Conservation (phyloP, 768 basidiomycete species). For the Rubroboletus pulcherrimus region DNA sequence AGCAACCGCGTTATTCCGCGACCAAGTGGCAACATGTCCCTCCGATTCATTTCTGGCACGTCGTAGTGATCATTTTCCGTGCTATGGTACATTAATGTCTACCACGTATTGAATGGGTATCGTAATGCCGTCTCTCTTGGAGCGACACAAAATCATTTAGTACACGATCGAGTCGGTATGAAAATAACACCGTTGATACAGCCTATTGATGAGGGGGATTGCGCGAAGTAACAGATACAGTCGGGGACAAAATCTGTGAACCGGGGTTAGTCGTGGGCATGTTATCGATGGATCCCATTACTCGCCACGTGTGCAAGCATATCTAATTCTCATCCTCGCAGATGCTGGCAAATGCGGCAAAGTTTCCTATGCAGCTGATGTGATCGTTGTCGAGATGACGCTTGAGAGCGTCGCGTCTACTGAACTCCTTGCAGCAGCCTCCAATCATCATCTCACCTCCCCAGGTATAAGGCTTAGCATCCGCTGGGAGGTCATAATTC, state of each 20-base stretch:
- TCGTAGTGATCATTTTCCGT: conserved; percentile 6
- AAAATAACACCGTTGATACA: conserved; percentile 8
- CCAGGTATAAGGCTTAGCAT: conserved; percentile 26
- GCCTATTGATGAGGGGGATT: background rate
- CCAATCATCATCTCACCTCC: conserved; percentile 32
- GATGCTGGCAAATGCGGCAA: conserved; percentile 26
- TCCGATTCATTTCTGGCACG: background rate
- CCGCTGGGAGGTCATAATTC: conserved; percentile 18
- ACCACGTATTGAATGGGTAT: conserved; percentile 15
- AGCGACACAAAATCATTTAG: background rate
- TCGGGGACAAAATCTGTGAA: conserved; percentile 6
- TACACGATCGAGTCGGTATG: conserved; percentile 14
- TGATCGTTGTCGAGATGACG: conserved; percentile 37
- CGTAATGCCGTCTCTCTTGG: background rate
- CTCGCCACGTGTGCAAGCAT: conserved; percentile 5
- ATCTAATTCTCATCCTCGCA: conserved; percentile 25
- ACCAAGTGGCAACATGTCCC: background rate
- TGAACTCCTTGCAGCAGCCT: conserved; percentile 37
- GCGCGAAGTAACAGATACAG: conserved; percentile 3
- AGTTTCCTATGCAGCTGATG: conserved; percentile 32
- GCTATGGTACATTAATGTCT: conserved; percentile 13
- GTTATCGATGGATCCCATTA: background rate
- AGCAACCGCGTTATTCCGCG: background rate
- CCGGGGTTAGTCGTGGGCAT: background rate
- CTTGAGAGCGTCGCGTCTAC: conserved; percentile 39